Evolutionary conservation across 164 flowering plant species (phyloP).

Genomic region (Pachysandra terminalis): DNA sequence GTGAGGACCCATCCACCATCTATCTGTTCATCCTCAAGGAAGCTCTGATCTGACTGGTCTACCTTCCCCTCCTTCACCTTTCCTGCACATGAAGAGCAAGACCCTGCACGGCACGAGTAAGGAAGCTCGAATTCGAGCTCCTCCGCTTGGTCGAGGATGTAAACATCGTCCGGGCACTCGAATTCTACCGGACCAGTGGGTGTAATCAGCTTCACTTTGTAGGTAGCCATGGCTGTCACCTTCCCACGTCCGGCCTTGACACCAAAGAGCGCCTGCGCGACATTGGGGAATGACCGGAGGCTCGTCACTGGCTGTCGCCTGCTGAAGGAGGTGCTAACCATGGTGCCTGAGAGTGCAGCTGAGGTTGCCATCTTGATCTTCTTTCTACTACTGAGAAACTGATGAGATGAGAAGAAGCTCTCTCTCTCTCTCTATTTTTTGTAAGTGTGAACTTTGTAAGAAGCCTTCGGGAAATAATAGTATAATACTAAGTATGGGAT

Average conservation of each 20-base stretch:
- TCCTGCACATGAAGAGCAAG: conserved; percentile 69
- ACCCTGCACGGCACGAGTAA: conserved; percentile 88
- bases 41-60: conserved; percentile 69
- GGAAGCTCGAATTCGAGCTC: conserved; percentile 67
- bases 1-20: conserved; percentile 64
- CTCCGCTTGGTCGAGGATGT: conserved; percentile 76
- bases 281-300: conserved; percentile 28
- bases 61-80: conserved; percentile 44
- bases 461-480: not conserved
- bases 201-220: conserved; percentile 54
- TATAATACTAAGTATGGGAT: not conserved
- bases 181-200: conserved; percentile 40
- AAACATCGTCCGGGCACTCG: conserved; percentile 48
- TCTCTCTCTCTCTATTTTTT: too few relatives aligned
- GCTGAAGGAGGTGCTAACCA: conserved; percentile 43
- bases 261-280: conserved; percentile 45
- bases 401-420: too few relatives aligned
- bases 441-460: not conserved
- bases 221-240: conserved; percentile 42
- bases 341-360: conserved; percentile 35
- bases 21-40: conserved; percentile 80
- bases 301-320: conserved; percentile 26
- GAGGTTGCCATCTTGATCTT: conserved; percentile 14
- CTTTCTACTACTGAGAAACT: not conserved
- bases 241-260: conserved; percentile 35